A percentile compares a stretch with the other conserved stretches of the same genome.
Evolutionary conservation across 495 filamentous ascomycete genomes (phyloP).

Genomic region (Talaromyces wortmannii): DNA sequence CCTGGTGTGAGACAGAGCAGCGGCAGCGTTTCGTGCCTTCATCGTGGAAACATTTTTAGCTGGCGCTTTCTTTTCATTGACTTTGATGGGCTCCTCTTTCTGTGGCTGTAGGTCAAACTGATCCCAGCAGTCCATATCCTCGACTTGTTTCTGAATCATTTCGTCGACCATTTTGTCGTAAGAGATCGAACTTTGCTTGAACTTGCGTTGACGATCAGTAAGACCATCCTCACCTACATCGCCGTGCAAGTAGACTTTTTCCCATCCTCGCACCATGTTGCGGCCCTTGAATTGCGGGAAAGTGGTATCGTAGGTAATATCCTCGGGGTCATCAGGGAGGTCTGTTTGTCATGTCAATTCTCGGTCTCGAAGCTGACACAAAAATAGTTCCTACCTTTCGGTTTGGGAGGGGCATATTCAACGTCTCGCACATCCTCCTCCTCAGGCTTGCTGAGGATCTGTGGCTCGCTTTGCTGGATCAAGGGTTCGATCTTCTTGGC

Average conservation of each 20-base stretch:
- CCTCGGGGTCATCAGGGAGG: slow-evolving; percentile 69
- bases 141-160: slow-evolving; percentile 54
- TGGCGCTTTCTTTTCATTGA: slow-evolving; percentile 20
- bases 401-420: slow-evolving; percentile 67
- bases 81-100: not conserved
- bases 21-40: slow-evolving; percentile 46
- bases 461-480: slow-evolving; percentile 23
- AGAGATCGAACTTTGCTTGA: slow-evolving; percentile 42
- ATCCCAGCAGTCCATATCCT: slow-evolving; percentile 13
- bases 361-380: not conserved
- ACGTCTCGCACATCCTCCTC: slow-evolving; percentile 65
- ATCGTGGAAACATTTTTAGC: slow-evolving; percentile 32
- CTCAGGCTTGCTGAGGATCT: slow-evolving; percentile 17
- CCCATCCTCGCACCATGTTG: slow-evolving; percentile 63
- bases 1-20: slow-evolving; percentile 40
- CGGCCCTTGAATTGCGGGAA: slow-evolving; percentile 46
- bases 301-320: slow-evolving; percentile 54
- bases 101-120: not conserved
- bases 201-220: slow-evolving; percentile 51
- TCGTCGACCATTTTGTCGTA: slow-evolving; percentile 47
- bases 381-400: slow-evolving; percentile 37
- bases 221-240: slow-evolving; percentile 65
- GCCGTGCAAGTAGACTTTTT: slow-evolving; percentile 52
- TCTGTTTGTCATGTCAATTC: slow-evolving; percentile 31
- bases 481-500: slow-evolving; percentile 35